Conservation (phyloP, 768 basidiomycete species). For the Lactifluus subvellereus region DNA sequence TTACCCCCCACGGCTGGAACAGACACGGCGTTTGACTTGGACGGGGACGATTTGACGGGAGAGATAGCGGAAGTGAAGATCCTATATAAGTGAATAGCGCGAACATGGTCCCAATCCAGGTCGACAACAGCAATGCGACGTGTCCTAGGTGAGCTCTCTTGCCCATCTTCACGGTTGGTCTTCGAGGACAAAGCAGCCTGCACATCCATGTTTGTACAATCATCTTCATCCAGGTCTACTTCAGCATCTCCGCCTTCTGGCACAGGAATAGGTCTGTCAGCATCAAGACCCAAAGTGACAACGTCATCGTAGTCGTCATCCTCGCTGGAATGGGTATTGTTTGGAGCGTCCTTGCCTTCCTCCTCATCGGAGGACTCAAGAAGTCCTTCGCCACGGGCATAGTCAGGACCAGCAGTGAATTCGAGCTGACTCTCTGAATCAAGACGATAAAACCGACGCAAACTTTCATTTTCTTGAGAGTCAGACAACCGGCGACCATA, state of each 20-base stretch:
- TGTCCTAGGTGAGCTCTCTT: conserved; percentile 44
- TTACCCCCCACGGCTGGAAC: conserved; percentile 49
- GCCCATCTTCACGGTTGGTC: conserved; percentile 31
- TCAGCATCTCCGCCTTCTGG: conserved; percentile 43
- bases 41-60: conserved; percentile 40
- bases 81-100: conserved; percentile 84
- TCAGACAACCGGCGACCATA: conserved; percentile 71
- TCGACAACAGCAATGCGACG: conserved; percentile 85
- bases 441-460: conserved; percentile 78
- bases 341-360: conserved; percentile 30
- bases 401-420: conserved; percentile 50
- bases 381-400: conserved; percentile 83
- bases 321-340: conserved; percentile 31
- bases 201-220: conserved; percentile 64
- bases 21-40: conserved; percentile 24
- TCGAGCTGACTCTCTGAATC: conserved; percentile 41
- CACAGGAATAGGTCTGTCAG: conserved; percentile 39
- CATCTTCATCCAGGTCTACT: conserved; percentile 77
- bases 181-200: conserved; percentile 60
- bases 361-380: conserved; percentile 86
- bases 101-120: conserved; percentile 96
- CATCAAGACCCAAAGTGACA: conserved; percentile 45
- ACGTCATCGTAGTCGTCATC: conserved; percentile 46
- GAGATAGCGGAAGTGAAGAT: conserved; percentile 86
- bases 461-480: conserved; percentile 67